These are phyloP conservation scores for Xanthoparmelia taractica DNA, from an alignment of 495 filamentous ascomycete genomes.

Conservation along the genomic window DNA sequence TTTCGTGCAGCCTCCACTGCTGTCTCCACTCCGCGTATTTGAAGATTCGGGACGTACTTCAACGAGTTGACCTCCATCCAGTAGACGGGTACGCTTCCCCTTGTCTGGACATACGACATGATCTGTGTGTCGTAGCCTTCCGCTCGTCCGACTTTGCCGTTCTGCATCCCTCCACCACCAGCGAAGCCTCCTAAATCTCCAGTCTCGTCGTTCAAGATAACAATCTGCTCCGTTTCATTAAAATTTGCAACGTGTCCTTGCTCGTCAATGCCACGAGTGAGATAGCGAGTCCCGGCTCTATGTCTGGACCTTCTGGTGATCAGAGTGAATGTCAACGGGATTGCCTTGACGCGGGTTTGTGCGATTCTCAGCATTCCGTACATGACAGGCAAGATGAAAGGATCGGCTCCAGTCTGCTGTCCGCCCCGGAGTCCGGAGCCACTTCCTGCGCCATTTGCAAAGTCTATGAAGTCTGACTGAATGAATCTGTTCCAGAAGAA, in stretches of 20 bases:
- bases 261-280: slow-evolving; percentile 88
- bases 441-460: slow-evolving; percentile 46
- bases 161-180: slow-evolving; percentile 64
- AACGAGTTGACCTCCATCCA: slow-evolving; percentile 93
- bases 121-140: slow-evolving; percentile 72
- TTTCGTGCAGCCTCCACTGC: slow-evolving; percentile 67
- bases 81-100: slow-evolving; percentile 87
- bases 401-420: slow-evolving; percentile 70
- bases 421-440: slow-evolving; percentile 44
- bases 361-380: slow-evolving; percentile 89
- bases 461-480: slow-evolving; percentile 83
- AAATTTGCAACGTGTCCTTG: slow-evolving; percentile 92
- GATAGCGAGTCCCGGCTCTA: slow-evolving; percentile 84
- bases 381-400: slow-evolving; percentile 90
- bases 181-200: slow-evolving; percentile 73
- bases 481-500: slow-evolving; percentile 98
- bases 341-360: slow-evolving; percentile 70
- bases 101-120: slow-evolving; percentile 87
- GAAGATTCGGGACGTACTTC: slow-evolving; percentile 79
- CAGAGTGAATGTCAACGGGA: slow-evolving; percentile 72
- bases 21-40: slow-evolving; percentile 77
- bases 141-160: slow-evolving; percentile 51
- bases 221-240: slow-evolving; percentile 92
- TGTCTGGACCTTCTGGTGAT: slow-evolving; percentile 83
- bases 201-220: slow-evolving; percentile 73